Conservation (phyloP, 2,329 filamentous ascomycete genomes). For the Proliferodiscus dingleyae region DNA sequence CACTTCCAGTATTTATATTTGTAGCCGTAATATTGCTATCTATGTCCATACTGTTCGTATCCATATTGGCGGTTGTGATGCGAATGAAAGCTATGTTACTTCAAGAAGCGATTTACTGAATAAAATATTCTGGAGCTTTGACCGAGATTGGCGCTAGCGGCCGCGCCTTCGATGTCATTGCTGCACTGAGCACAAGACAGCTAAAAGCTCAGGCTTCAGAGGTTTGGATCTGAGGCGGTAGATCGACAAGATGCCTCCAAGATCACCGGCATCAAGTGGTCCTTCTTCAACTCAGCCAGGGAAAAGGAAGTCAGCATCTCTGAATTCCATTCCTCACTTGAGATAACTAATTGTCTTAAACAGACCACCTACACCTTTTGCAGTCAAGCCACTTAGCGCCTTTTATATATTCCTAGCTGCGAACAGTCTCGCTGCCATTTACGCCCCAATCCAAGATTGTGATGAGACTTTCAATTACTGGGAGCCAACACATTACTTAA, state of each 20-base stretch:
- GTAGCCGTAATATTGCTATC: constrained; percentile 12
- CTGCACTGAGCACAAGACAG: constrained; percentile 1
- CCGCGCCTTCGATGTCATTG: constrained; percentile 13
- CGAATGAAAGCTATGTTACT: background rate
- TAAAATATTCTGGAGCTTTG: constrained; percentile 7
- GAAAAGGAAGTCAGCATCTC: constrained; percentile 24
- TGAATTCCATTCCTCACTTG: background rate
- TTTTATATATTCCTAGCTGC: constrained; percentile 77
- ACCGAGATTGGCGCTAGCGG: constrained; percentile 6
- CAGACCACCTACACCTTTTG: constrained; percentile 48
- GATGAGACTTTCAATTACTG: constrained; percentile 99
- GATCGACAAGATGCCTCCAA: constrained; percentile 37
- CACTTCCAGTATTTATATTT: constrained; percentile 1
- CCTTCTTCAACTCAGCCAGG: constrained; percentile 9
- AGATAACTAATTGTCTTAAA: constrained; percentile 16
- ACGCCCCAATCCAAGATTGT: constrained; percentile 92
- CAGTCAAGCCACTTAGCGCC: constrained; percentile 65
- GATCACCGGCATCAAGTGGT: constrained; percentile 10
- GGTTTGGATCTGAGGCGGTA: background rate
- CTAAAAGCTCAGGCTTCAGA: background rate
- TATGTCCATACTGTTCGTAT: constrained; percentile 15
- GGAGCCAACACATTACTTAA: constrained; percentile 93
- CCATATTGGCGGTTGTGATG: constrained; percentile 14
- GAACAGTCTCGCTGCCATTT: constrained; percentile 71
- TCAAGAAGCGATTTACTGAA: background rate